These are phyloP conservation scores for Galerina marginata DNA, from an alignment of 768 basidiomycete genomes.

Conservation along the genomic window DNA sequence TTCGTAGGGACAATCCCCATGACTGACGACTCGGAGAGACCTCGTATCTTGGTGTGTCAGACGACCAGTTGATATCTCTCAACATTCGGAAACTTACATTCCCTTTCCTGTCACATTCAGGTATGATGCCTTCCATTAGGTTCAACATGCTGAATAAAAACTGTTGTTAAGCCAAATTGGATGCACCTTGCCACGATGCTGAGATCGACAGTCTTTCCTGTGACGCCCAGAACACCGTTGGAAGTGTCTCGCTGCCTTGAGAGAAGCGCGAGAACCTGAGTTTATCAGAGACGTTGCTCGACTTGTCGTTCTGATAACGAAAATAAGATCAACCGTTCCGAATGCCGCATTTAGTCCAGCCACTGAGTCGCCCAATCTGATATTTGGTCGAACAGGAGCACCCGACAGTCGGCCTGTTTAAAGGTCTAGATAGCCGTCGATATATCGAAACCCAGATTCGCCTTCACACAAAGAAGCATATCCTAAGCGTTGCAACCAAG, in stretches of 20 bases:
- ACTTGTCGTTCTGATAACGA: not conserved
- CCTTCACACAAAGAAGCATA: conserved; percentile 81
- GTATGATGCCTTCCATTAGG: conserved; percentile 78
- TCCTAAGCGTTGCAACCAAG: conserved; percentile 72
- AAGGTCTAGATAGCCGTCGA: conserved; percentile 68
- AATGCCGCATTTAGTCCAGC: conserved; percentile 77
- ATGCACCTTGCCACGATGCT: conserved; percentile 73
- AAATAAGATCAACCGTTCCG: conserved; percentile 57
- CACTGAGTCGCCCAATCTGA: conserved; percentile 74
- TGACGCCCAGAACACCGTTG: conserved; percentile 32
- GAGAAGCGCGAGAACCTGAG: conserved; percentile 65
- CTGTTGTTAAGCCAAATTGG: not conserved
- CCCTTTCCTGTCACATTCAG: conserved; percentile 75
- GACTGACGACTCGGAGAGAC: conserved; percentile 76
- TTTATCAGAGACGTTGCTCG: not conserved
- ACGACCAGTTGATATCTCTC: not conserved
- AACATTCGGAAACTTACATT: conserved; percentile 46
- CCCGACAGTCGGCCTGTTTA: conserved; percentile 58
- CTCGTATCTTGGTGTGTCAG: conserved; percentile 53
- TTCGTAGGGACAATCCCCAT: conserved; percentile 81
- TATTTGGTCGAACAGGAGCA: conserved; percentile 72
- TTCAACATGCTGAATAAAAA: conserved; percentile 63
- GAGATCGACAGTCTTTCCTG: conserved; percentile 69
- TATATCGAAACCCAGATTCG: conserved; percentile 77
- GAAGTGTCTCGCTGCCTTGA: conserved; percentile 44